Evolutionary conservation across 2,329 filamentous ascomycete species (phyloP).

Genomic region (Penicillium sp.): DNA sequence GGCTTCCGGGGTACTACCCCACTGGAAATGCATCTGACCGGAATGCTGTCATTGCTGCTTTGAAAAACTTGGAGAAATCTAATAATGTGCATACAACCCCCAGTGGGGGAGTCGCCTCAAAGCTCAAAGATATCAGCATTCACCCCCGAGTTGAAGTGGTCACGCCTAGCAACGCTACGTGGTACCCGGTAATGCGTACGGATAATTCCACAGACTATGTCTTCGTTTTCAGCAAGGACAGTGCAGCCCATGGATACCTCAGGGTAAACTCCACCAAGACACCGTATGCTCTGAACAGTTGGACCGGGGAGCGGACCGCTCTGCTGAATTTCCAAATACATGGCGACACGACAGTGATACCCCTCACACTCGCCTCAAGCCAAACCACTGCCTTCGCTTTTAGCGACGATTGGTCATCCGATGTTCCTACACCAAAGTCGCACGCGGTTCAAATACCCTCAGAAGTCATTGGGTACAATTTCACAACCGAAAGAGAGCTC

Average conservation of each 20-base stretch:
- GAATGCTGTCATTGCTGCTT: conserved; percentile 13
- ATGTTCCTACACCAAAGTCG: background rate
- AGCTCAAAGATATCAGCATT: conserved; percentile 35
- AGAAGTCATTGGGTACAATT: background rate
- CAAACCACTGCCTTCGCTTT: conserved; percentile 46
- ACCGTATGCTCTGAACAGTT: conserved; percentile 46
- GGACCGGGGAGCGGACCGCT: conserved; percentile 42
- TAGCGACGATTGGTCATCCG: background rate
- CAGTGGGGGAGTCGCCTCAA: conserved; percentile 31
- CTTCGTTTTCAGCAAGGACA: conserved; percentile 45
- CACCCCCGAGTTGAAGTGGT: conserved; percentile 31
- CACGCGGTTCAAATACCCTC: conserved; percentile 4
- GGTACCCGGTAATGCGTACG: conserved; percentile 42
- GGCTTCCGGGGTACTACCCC: conserved; percentile 30
- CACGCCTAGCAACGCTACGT: conserved; percentile 24
- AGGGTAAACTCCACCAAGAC: conserved; percentile 30
- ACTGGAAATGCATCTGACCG: conserved; percentile 16
- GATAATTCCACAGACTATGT: conserved; percentile 37
- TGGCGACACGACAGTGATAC: conserved; percentile 32
- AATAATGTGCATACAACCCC: conserved; percentile 40
- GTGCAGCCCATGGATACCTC: conserved; percentile 24
- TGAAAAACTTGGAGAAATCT: conserved; percentile 26
- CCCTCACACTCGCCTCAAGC: conserved; percentile 40
- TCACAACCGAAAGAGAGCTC: background rate
- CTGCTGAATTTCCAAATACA: conserved; percentile 35